Conservation (phyloP, 805 yeast species). For the Cyberlindnera petersonii region DNA sequence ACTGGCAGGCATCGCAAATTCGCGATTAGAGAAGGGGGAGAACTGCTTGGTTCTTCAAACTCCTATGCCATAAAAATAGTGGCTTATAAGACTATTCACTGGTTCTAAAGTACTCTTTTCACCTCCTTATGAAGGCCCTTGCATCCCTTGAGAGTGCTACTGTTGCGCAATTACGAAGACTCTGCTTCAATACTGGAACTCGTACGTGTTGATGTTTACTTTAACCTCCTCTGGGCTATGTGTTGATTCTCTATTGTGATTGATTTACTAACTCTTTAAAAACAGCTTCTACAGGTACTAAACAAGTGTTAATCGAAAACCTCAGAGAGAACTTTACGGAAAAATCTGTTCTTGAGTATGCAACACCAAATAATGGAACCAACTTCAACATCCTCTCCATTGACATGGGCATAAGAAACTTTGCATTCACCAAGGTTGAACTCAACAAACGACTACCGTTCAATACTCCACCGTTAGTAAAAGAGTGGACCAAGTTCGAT, state of each 20-base stretch:
- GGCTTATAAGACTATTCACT: too few relatives aligned
- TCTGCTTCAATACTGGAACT: conserved; percentile 20
- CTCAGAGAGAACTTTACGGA: conserved; percentile 6
- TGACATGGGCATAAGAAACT: conserved; percentile 37
- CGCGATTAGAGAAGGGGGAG: too few relatives aligned
- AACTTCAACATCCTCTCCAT: conserved; percentile 29
- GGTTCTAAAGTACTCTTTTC: too few relatives aligned
- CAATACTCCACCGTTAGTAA: conserved; percentile 24
- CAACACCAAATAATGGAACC: conserved; percentile 20
- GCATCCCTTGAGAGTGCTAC: conserved; percentile 10
- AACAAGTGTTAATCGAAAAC: conserved; percentile 9
- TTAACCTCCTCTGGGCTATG: too few relatives aligned
- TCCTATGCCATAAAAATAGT: too few relatives aligned
- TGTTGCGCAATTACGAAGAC: conserved; percentile 11
- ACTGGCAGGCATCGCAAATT: too few relatives aligned
- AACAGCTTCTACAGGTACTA: conserved; percentile 16
- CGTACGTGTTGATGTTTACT: conserved; percentile 8
- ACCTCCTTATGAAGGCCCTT: conserved; percentile 6
- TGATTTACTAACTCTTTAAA: conserved; percentile 6
- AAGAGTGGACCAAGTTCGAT: conserved; percentile 35
- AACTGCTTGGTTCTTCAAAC: too few relatives aligned
- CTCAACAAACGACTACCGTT: conserved; percentile 23
- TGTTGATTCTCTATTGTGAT: too few relatives aligned
- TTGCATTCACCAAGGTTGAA: conserved; percentile 29
- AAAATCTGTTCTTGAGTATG: conserved; percentile 11